Evolutionary conservation across 140 eudicot species (phyloP), one percentile per base, ranked within the genome.

Genomic region (Anethum foeniculum): DNA sequence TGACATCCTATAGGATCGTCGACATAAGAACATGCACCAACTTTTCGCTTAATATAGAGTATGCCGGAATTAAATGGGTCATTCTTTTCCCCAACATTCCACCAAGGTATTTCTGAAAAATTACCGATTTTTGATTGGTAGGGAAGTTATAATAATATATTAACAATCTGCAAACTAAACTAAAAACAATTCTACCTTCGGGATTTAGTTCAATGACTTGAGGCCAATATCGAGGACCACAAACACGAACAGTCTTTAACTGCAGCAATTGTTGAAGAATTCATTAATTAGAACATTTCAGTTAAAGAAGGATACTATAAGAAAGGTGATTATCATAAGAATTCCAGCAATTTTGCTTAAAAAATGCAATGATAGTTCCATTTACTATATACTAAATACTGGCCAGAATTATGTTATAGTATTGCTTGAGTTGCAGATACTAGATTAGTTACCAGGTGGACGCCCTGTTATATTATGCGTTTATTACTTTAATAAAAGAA

Each of bases 141-240:
- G 77, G 76, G n/a, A 41, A 6, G 25, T 52, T 28, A 41, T 10
- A 32, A 47, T 67, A 30, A 46, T 18, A 18, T 18, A 28, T 65
- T 44, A 27, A 46, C 21, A 71, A 36, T 77, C 62, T 68, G 78
- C 64, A 86, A 30, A 75, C 81, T 51, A 76, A 44, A 36, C 47
- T 19, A 15, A 71, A 23, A 83, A 41, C 19, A 43, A 28, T 56
- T 51, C 51, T 79, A 95, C 99, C 99, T 87, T 92, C 91, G 52
- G 99, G 99, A 81, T 77, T 86, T 79, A 92, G 99, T 83, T 95
- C 93, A 56, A 92, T 91, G 47, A 86, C 90, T 85, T 95, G 97
- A 84, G 97, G 91, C 99, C 99, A 95, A 85, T 95, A 95, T 51
- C 99, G 97, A 77, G 99, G 99, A 86, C 99, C 99, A 60, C 97